Evolutionary conservation across 1,284 basidiomycete genomes (phyloP).

Genomic region (Sporisorium exsertum): DNA sequence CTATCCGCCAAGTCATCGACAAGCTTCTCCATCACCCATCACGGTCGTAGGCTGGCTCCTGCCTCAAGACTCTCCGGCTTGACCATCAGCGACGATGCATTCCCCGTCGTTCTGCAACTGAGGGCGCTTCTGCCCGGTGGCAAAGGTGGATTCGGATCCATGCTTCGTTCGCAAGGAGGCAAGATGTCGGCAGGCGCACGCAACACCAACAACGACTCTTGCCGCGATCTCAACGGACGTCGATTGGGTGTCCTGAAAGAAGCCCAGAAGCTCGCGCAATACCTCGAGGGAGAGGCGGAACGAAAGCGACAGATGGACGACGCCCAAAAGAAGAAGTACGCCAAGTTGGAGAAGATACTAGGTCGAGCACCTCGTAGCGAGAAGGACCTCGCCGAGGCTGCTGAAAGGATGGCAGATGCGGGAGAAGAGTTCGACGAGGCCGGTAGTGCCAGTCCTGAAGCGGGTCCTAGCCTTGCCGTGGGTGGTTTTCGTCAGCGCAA

Average conservation of each 20-base stretch:
- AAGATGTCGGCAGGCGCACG: slow-evolving; percentile 83
- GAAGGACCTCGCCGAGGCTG: slow-evolving; percentile 68
- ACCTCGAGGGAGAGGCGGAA: slow-evolving; percentile 85
- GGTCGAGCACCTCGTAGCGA: slow-evolving; percentile 56
- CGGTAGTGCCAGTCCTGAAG: slow-evolving; percentile 37
- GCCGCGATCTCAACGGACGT: slow-evolving; percentile 89
- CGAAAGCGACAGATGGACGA: slow-evolving; percentile 77
- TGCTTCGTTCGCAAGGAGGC: slow-evolving; percentile 94
- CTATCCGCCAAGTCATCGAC: slow-evolving; percentile 13
- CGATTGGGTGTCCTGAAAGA: slow-evolving; percentile 94
- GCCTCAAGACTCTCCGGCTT: slow-evolving; percentile 6
- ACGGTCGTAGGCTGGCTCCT: slow-evolving; percentile 16
- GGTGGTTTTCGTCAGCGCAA: slow-evolving; percentile 2
- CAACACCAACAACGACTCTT: slow-evolving; percentile 85
- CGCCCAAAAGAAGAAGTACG: slow-evolving; percentile 81
- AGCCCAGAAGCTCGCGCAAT: slow-evolving; percentile 91
- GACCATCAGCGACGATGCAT: slow-evolving; percentile 6
- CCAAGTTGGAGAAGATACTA: slow-evolving; percentile 78
- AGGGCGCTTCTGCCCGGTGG: slow-evolving; percentile 76
- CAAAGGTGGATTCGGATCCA: slow-evolving; percentile 96
- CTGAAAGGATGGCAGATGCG: slow-evolving; percentile 61
- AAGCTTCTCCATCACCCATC: slow-evolving; percentile 23
- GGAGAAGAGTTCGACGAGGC: slow-evolving; percentile 51
- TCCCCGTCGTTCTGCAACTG: slow-evolving; percentile 47
- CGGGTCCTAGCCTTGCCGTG: slow-evolving; percentile 12